Evolutionary conservation across 2,329 filamentous ascomycete species (phyloP).

Genomic region (Cordyceps fumosorosea): DNA sequence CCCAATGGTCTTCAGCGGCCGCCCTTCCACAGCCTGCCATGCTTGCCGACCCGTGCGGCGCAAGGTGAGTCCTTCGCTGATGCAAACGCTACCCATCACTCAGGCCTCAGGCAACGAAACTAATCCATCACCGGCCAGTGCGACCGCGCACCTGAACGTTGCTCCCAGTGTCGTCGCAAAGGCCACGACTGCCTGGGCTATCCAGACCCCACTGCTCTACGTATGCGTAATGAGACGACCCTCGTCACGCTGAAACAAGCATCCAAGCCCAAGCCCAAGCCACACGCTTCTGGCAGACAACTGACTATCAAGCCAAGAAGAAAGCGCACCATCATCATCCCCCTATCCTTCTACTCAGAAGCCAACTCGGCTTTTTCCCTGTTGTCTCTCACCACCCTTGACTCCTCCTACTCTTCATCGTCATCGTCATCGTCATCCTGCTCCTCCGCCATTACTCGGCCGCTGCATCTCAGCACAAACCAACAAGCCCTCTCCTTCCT

Average conservation of each 20-base stretch:
- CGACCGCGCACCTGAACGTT: conserved; percentile 20
- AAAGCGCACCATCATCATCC: neutral
- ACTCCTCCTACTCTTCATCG: neutral
- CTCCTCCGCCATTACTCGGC: neutral
- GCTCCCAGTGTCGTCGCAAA: conserved; percentile 24
- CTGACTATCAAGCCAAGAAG: neutral
- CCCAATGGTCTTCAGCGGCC: conserved; percentile 24
- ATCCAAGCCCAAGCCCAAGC: conserved; percentile 12
- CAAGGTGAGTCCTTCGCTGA: conserved; percentile 17
- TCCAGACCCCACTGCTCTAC: conserved; percentile 19
- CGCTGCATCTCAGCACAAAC: neutral
- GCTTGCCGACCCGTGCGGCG: conserved; percentile 21
- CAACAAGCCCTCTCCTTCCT: conserved; percentile 19
- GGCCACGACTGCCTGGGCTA: conserved; percentile 21
- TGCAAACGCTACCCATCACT: neutral
- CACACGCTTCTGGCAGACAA: neutral
- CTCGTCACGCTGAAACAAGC: conserved; percentile 14
- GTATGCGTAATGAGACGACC: conserved; percentile 22
- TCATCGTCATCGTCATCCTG: neutral
- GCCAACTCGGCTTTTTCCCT: too few species aligned
- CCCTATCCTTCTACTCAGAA: too few species aligned
- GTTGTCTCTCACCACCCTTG: neutral
- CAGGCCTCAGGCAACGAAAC: neutral
- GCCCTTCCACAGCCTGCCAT: conserved; percentile 23
- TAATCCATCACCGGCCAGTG: conserved; percentile 16